These are phyloP conservation scores for Diplocarpon mali DNA, from an alignment of 2,329 filamentous ascomycete genomes.

Conservation along the genomic window DNA sequence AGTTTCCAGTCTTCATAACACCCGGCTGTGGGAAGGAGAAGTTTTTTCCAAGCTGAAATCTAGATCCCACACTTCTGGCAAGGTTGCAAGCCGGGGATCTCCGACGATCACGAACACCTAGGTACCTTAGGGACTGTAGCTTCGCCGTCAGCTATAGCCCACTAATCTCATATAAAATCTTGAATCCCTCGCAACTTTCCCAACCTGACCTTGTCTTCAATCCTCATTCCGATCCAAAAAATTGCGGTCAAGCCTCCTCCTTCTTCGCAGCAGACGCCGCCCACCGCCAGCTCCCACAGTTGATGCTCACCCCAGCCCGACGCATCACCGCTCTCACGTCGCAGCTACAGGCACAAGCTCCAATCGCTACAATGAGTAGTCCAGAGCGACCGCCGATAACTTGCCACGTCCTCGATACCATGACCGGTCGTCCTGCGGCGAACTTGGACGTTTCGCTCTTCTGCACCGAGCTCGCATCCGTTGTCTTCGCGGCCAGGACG, in stretches of 20 bases:
- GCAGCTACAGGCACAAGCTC: background rate
- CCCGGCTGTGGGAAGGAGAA: background rate
- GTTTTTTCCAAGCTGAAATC: background rate
- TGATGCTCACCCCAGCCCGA: background rate
- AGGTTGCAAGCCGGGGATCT: slow-evolving; percentile 17
- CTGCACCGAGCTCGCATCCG: slow-evolving; percentile 25
- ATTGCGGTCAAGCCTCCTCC: no score
- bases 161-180: no score
- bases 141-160: no score
- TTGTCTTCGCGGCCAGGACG: slow-evolving; percentile 54
- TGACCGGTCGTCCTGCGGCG: slow-evolving; percentile 56
- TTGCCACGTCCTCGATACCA: slow-evolving; percentile 79
- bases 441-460: slow-evolving; percentile 47
- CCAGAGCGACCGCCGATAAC: slow-evolving; percentile 51
- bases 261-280: no score
- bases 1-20: background rate
- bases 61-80: background rate
- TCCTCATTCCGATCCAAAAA: no score
- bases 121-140: no score
- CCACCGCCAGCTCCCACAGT: no score
- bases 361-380: no score
- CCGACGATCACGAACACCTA: slow-evolving; percentile 8
- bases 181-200: no score
- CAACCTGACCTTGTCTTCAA: background rate
- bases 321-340: background rate